Conservation (phyloP, 2,329 filamentous ascomycete genomes). For the Neonectria punicea region DNA sequence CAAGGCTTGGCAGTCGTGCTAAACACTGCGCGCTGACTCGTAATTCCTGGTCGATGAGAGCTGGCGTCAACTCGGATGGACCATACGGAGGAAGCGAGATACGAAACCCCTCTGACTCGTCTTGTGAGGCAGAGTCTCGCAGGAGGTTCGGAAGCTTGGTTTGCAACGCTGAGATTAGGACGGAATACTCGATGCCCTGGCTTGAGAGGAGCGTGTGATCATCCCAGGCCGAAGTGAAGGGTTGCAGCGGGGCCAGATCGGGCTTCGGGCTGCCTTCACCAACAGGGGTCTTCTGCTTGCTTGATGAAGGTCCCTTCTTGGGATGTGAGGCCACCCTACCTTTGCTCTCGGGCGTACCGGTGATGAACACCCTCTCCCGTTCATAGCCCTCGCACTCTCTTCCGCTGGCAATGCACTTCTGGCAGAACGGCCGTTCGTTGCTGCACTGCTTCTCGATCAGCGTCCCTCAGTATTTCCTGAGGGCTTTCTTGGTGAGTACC, state of each 20-base stretch:
- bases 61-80: constrained; percentile 51
- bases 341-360: constrained; percentile 64
- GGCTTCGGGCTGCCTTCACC: constrained; percentile 36
- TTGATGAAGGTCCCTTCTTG: constrained; percentile 52
- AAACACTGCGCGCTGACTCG: constrained; percentile 57
- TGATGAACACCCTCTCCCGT: constrained; percentile 71
- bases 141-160: constrained; percentile 52
- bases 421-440: constrained; percentile 68
- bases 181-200: constrained; percentile 49
- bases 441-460: constrained; percentile 62
- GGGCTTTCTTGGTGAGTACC: constrained; percentile 30
- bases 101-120: constrained; percentile 43
- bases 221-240: constrained; percentile 62
- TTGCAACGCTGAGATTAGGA: constrained; percentile 59
- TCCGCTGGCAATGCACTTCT: constrained; percentile 68
- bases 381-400: constrained; percentile 71
- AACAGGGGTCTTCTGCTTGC: constrained; percentile 44
- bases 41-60: constrained; percentile 50
- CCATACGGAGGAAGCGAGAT: constrained; percentile 54
- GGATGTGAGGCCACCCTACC: constrained; percentile 68
- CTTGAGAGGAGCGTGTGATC: constrained; percentile 56
- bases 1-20: constrained; percentile 50
- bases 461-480: background rate
- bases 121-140: constrained; percentile 38
- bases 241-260: constrained; percentile 50